Evolutionary conservation across 495 filamentous ascomycete genomes (phyloP), one percentile per base, ranked within the genome.

Genomic region (Aspergillus biplanus): DNA sequence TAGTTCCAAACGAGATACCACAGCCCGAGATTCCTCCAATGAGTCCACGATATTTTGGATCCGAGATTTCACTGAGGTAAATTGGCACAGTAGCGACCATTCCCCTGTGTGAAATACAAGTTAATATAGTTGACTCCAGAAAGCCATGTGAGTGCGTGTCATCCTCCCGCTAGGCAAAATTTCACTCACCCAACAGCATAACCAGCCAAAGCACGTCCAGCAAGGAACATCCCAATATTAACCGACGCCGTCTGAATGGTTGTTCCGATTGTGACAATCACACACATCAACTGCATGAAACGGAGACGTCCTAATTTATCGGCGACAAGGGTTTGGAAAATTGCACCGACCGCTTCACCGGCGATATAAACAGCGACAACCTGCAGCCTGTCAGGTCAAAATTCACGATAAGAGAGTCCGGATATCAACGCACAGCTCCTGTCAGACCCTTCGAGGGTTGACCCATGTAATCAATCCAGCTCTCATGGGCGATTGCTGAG

Each of bases 361-460:
- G 85, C 85, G 59, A 86, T 86, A 61, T 87, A 86, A 16, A 86
- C 82, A n/a, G 84, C 77, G 15, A 85, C 83, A 7, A 85, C 80
- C 79, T 82, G 54, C 31, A 33, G 21, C 7, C 52, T 37, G 13
- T 67, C 53, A 64, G 33, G 21, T 12, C 27, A 37, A 15, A 13
- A 8, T 33, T 6, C 13, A 52, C 9, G 0, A 21, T 4, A 9
- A 15, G 32, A 7, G 21, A 39, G 58, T 3, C 2, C 0, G 27
- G 33, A n/a, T 21, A 0, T 44, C 4, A 35, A 73, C 75, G 37
- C 67, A 85, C 83, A n/a, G 85, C 83, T 62, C 85, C 85, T n/a
- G 82, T 85, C 6, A 85, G 67, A 0, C 74, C 83, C 62, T 80
- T 73, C 16, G 82, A 83, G 7, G 85, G 85, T 47, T 82, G 64